phyloP scores from a whole-genome alignment of 495 filamentous ascomycete genomes.

The Penicillium macrosclerotiorum region DNA sequence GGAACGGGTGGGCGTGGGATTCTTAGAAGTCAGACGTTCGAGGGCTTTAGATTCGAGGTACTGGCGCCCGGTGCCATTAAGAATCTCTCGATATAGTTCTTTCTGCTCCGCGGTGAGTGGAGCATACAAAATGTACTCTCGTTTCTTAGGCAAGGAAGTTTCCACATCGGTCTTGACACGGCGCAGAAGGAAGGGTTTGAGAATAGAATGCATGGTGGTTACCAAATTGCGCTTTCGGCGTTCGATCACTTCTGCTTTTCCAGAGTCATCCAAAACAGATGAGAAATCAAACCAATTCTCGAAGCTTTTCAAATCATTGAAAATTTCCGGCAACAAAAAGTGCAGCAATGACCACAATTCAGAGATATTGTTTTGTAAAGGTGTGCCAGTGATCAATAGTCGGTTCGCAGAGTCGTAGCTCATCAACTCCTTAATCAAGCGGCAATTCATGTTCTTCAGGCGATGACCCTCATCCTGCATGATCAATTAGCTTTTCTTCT shows the following conservation, averaged over 20 bases:
- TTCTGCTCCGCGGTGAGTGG: slow-evolving; percentile 85
- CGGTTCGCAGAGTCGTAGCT: slow-evolving; percentile 86
- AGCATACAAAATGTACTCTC: slow-evolving; percentile 92
- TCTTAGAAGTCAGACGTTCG: slow-evolving; percentile 54
- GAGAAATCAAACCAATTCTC: slow-evolving; percentile 97
- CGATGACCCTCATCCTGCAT: slow-evolving; percentile 88
- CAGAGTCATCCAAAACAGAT: slow-evolving; percentile 71
- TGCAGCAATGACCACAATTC: slow-evolving; percentile 95
- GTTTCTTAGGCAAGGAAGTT: slow-evolving; percentile 84
- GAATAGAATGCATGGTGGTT: slow-evolving; percentile 82
- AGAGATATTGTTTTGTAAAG: slow-evolving; percentile 91
- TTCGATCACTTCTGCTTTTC: slow-evolving; percentile 57
- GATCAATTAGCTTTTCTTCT: slow-evolving; percentile 9
- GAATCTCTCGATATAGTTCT: slow-evolving; percentile 84
- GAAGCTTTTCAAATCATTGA: slow-evolving; percentile 84
- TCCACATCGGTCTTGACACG: slow-evolving; percentile 93
- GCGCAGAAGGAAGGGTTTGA: slow-evolving; percentile 87
- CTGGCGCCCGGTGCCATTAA: slow-evolving; percentile 71
- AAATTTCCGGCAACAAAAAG: slow-evolving; percentile 89
- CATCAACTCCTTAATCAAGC: slow-evolving; percentile 82
- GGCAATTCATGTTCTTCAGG: slow-evolving; percentile 94
- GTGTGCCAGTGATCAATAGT: slow-evolving; percentile 91
- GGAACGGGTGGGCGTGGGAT: slow-evolving; percentile 26
- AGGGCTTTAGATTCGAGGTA: slow-evolving; percentile 84
- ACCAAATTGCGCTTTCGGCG: slow-evolving; percentile 75